These are phyloP conservation scores for Monilinia polystroma DNA, from an alignment of 2,329 filamentous ascomycete species.

Conservation along the genomic window DNA sequence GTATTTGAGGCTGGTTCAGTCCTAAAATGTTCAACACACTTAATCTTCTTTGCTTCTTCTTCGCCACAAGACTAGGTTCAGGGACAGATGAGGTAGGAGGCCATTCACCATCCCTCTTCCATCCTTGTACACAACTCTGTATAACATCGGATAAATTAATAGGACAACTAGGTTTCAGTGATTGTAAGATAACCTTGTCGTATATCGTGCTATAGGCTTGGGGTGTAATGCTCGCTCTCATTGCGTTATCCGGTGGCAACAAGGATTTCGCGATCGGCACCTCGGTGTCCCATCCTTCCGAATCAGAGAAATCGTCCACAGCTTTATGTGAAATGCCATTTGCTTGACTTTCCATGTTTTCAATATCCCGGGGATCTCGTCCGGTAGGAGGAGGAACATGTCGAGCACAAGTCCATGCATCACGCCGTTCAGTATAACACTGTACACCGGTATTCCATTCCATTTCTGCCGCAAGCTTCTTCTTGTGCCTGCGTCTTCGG, in stretches of 20 bases:
- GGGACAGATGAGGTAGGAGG: constrained; percentile 61
- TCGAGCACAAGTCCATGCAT: constrained; percentile 82
- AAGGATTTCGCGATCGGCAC: constrained; percentile 72
- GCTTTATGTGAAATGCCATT: constrained; percentile 32
- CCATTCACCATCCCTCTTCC: constrained; percentile 94
- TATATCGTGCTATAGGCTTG: constrained; percentile 79
- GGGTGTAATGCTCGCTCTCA: constrained; percentile 74
- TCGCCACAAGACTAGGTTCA: constrained; percentile 36
- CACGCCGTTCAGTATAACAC: constrained; percentile 73
- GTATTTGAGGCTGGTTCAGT: constrained; percentile 25
- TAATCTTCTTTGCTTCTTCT: constrained; percentile 34
- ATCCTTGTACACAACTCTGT: constrained; percentile 78
- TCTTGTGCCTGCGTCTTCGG: constrained; percentile 46
- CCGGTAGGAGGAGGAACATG: constrained; percentile 49
- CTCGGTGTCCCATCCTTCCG: constrained; percentile 36
- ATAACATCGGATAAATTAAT: constrained; percentile 84
- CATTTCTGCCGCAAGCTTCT: constrained; percentile 61
- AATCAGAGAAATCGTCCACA: constrained; percentile 30
- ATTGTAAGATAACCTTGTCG: constrained; percentile 80
- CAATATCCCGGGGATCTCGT: not conserved
- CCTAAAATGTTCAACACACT: constrained; percentile 38
- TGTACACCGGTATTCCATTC: constrained; percentile 78
- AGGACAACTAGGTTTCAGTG: constrained; percentile 78
- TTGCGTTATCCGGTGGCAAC: constrained; percentile 69
- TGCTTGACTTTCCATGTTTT: constrained; percentile 40